Percentiles rank a stretch among this genome's conserved stretches.
Evolutionary conservation across 2,329 filamentous ascomycete species (phyloP).

Genomic region (Knoxdaviesia capensis): DNA sequence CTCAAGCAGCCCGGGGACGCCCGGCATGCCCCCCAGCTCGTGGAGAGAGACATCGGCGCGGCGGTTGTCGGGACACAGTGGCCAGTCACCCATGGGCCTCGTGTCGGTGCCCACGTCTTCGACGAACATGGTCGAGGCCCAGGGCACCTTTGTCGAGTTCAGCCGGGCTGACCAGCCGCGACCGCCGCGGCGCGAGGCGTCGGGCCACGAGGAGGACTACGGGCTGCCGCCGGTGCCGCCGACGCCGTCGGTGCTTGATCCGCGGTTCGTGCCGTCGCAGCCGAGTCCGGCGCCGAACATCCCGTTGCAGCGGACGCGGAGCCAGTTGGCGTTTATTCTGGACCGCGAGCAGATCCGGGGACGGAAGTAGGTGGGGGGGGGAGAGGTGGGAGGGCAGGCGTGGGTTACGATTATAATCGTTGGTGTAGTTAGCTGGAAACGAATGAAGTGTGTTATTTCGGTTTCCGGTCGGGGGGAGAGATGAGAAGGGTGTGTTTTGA

Average conservation of each 20-base stretch:
- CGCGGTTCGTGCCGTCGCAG: conserved; percentile 26
- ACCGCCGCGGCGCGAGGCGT: conserved; percentile 4
- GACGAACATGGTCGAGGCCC: conserved; percentile 19
- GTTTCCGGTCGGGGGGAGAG: too few relatives aligned
- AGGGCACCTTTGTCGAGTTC: conserved; percentile 23
- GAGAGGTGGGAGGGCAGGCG: too few relatives aligned
- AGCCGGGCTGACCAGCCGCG: conserved; percentile 10
- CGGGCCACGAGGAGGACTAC: conserved; percentile 7
- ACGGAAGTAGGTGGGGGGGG: too few relatives aligned
- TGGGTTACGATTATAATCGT: too few relatives aligned
- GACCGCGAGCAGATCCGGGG: conserved; percentile 24
- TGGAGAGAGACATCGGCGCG: neutral
- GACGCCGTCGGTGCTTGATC: conserved; percentile 12
- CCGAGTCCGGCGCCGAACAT: conserved; percentile 23
- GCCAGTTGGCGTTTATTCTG: conserved; percentile 35
- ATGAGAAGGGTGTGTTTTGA: too few relatives aligned
- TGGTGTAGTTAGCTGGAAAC: too few relatives aligned
- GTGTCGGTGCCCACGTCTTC: conserved; percentile 12
- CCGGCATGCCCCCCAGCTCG: neutral
- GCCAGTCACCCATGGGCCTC: neutral
- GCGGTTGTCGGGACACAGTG: too few relatives aligned
- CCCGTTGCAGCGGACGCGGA: conserved; percentile 36
- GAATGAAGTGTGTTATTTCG: too few relatives aligned
- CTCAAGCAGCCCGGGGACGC: neutral
- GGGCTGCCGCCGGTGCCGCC: conserved; percentile 8